Evolutionary conservation across 139 green algal species (phyloP).

Genomic region (Chlorella sp.): DNA sequence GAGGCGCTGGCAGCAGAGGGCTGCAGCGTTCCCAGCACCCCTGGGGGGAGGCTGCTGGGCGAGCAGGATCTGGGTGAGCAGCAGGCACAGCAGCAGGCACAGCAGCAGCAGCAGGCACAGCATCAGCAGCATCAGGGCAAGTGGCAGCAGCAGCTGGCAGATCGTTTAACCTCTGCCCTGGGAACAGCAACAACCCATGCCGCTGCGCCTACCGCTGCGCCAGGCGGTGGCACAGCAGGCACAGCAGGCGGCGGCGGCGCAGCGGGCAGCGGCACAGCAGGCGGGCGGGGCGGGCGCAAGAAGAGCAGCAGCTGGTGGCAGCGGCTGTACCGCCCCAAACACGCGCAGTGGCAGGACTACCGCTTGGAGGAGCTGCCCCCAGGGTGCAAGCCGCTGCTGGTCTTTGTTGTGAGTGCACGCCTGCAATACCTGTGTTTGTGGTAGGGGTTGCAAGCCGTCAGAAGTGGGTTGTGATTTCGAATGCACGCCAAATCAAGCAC

Average conservation of each 20-base stretch:
- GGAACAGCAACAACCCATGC: too few relatives aligned
- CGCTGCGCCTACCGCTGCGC: too few relatives aligned
- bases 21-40: background rate
- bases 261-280: background rate
- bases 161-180: too few relatives aligned
- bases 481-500: too few relatives aligned
- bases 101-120: background rate
- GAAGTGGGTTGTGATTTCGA: too few relatives aligned
- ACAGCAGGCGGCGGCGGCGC: background rate
- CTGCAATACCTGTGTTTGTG: too few relatives aligned
- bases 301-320: slow-evolving; percentile 37
- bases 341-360: slow-evolving; percentile 42
- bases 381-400: slow-evolving; percentile 56
- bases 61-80: background rate
- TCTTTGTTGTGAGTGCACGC: slow-evolving; percentile 60
- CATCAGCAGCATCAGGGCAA: background rate
- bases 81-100: background rate
- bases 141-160: background rate
- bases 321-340: background rate
- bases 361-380: slow-evolving; percentile 36
- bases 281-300: background rate
- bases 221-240: background rate
- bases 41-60: background rate
- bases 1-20: background rate
- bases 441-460: too few relatives aligned